Base-by-base conservation (phyloP, 495 filamentous ascomycete species). In the Apiosordaria backusii region DNA sequence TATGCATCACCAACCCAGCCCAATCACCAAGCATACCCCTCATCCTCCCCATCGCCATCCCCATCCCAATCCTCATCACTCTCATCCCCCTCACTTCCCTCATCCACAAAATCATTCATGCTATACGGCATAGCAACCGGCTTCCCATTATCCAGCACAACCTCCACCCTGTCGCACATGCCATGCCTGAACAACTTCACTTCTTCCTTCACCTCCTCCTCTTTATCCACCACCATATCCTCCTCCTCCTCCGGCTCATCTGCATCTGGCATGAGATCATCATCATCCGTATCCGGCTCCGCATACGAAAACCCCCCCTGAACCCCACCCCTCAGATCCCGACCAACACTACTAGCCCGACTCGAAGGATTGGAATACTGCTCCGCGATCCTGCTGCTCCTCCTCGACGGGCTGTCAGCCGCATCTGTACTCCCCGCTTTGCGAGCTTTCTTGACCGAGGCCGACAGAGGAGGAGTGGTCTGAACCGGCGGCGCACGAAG, bases 71-170 rank as follows among this genome's bases (percentile, higher is more conserved):
- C 92, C n/a, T 77, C 70, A 65, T 92, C 91, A 66, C 73, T 76
- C 1, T 57, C 40, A 21, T 94, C 90, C 21, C 24, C 57, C 16
- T 18, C 57, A 4, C 19, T n/a, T 1, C 21, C 71, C 63, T 91
- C 89, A 67, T 95, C 91, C 3, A 96, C 72, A 72, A 97, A 97
- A 70, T 97, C 90, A 13, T 83, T 83, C 78, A 94, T 92, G 22
- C 83, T 84, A 68, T 84, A 90, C 52, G 89, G 88, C n/a, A 78
- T 81, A 69, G 95, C 93, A 1, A 80, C 83, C 21, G 89, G 90
- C 54, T 92, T 87, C 70, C 90, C 86, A 74, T 96, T 94, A 72
- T 96, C 93, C 61, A 97, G 89, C 21, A 86, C 80, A 55, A 97
- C 83, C 55, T 87, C 85, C n/a, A 97, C 92, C 40, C 86, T 79